A percentile compares a stretch with the other conserved stretches of the same genome.
Evolutionary conservation across 139 green algal species (phyloP).

Genomic region (Chlorella sp.): DNA sequence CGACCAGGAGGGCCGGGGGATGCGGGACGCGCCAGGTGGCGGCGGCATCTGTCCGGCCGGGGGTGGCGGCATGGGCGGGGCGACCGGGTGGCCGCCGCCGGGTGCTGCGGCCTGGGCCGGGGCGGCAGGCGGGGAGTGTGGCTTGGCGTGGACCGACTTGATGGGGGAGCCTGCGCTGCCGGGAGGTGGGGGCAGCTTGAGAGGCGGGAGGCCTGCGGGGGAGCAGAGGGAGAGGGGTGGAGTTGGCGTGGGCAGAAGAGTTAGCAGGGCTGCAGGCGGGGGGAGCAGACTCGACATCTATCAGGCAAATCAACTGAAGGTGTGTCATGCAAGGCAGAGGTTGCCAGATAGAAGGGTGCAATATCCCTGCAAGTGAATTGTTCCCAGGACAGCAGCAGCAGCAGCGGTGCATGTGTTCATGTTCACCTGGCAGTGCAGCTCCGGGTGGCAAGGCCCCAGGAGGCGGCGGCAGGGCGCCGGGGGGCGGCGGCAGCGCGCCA

Average conservation of each 20-base stretch:
- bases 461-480: not conserved
- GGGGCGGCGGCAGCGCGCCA: not conserved
- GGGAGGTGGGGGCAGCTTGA: constrained; percentile 19
- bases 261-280: not conserved
- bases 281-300: not conserved
- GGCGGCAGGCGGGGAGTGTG: not conserved
- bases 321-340: not conserved
- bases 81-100: not conserved
- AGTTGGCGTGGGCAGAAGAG: not conserved
- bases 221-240: not conserved
- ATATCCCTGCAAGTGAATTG: no score
- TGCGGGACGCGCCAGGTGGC: not conserved
- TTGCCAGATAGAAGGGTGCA: no score
- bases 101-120: no score
- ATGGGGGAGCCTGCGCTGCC: constrained; percentile 1
- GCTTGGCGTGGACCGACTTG: constrained; percentile 2
- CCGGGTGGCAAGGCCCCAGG: not conserved
- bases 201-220: constrained; percentile 7
- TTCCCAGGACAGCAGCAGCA: no score
- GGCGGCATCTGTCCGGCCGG: not conserved
- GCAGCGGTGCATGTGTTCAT: no score
- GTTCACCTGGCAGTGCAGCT: not conserved
- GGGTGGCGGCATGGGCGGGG: not conserved
- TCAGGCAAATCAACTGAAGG: not conserved
- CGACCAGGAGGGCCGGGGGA: not conserved